phyloP scores from a whole-genome alignment of 148 eudicot genomes.

The Nepenthes mirabilis region DNA sequence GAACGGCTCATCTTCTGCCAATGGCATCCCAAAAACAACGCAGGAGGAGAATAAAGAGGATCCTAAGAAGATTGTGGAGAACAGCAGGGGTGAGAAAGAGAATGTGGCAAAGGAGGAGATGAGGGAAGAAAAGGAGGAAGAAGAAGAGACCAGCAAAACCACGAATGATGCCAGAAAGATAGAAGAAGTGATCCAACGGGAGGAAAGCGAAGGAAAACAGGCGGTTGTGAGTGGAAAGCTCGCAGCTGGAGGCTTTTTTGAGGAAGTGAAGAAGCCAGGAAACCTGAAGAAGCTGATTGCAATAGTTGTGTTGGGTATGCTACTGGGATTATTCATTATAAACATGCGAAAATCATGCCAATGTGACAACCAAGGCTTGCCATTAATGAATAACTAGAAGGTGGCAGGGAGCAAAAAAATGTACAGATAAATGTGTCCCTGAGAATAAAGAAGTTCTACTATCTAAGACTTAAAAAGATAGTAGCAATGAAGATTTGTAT shows the following conservation, averaged over 20 bases:
- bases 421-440: too few relatives aligned
- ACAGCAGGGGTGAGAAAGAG: conserved; percentile 1
- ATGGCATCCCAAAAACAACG: neutral
- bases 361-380: conserved; percentile 1
- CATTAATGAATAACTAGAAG: neutral
- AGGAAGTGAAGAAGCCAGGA: conserved; percentile 26
- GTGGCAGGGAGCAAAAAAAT: neutral
- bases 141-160: conserved; percentile 5
- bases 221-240: neutral
- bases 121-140: neutral
- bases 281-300: conserved; percentile 15
- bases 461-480: too few relatives aligned
- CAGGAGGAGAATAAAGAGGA: neutral
- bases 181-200: neutral
- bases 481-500: too few relatives aligned
- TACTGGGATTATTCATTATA: conserved; percentile 7
- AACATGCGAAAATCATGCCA: conserved; percentile 8
- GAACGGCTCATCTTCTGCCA: neutral
- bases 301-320: conserved; percentile 17
- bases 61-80: neutral
- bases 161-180: neutral
- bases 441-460: too few relatives aligned
- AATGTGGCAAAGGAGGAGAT: neutral
- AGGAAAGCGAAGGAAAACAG: neutral
- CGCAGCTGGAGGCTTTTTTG: conserved; percentile 5